phyloP scores from a whole-genome alignment of 1,284 basidiomycete genomes.

The Puccinia triticina region DNA sequence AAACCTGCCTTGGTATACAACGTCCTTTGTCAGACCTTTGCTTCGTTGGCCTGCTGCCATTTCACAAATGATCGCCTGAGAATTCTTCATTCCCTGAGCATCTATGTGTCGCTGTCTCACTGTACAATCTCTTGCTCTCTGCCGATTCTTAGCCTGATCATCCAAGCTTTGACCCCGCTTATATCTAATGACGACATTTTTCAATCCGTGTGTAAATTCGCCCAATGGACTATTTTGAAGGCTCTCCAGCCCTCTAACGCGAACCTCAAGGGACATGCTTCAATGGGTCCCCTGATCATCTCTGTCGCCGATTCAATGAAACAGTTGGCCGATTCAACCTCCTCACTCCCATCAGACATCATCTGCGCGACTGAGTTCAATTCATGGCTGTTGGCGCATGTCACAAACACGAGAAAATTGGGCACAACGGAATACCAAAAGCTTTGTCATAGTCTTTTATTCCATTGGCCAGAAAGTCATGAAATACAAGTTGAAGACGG shows the following conservation, averaged over 20 bases:
- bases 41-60: conserved; percentile 70
- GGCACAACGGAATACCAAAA: conserved; percentile 14
- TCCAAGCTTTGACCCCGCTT: conserved; percentile 33
- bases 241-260: conserved; percentile 21
- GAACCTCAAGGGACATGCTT: conserved; percentile 22
- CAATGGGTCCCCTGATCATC: conserved; percentile 23
- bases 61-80: conserved; percentile 84
- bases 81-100: conserved; percentile 71
- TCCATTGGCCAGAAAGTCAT: conserved; percentile 48
- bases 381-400: conserved; percentile 36
- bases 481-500: neutral
- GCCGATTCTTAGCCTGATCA: conserved; percentile 60
- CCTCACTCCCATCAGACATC: neutral
- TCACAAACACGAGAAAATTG: conserved; percentile 9
- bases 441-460: conserved; percentile 26
- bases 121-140: conserved; percentile 65
- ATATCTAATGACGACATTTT: conserved; percentile 41
- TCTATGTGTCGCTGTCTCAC: conserved; percentile 67
- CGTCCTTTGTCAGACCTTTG: conserved; percentile 73
- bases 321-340: conserved; percentile 25
- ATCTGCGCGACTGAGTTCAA: conserved; percentile 29
- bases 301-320: conserved; percentile 25
- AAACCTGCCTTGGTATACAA: conserved; percentile 68
- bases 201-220: conserved; percentile 35
- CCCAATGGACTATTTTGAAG: conserved; percentile 35